These are phyloP conservation scores for Sporisorium iseilematis-ciliati DNA, from an alignment of 1,284 basidiomycete genomes.

Conservation along the genomic window DNA sequence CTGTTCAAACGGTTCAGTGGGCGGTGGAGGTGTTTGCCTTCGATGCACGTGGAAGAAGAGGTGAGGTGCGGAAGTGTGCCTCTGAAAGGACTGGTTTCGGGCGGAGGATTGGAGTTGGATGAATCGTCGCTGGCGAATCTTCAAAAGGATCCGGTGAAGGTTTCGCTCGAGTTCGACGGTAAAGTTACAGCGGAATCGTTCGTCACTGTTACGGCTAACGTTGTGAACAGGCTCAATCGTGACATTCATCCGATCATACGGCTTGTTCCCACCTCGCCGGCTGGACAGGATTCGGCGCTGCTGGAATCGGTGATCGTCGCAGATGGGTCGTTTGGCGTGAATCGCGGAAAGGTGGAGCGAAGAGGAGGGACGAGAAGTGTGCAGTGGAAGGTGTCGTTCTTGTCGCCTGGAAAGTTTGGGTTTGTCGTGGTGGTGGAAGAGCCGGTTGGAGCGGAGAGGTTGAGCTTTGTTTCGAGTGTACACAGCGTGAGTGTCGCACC, in stretches of 20 bases:
- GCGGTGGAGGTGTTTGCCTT: constrained; percentile 76
- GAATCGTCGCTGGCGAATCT: constrained; percentile 8
- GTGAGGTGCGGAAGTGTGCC: constrained; percentile 9
- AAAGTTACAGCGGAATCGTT: constrained; percentile 22
- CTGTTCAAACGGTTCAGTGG: constrained; percentile 79
- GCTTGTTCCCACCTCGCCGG: constrained; percentile 30
- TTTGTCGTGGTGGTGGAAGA: constrained; percentile 38
- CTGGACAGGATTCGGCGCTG: constrained; percentile 2
- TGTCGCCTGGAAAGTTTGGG: constrained; percentile 22
- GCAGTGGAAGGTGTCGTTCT: constrained; percentile 30
- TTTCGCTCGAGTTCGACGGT: constrained; percentile 10
- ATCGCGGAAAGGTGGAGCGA: no score
- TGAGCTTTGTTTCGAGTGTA: constrained; percentile 14
- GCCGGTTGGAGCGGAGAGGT: constrained; percentile 8
- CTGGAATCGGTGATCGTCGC: constrained; percentile 19
- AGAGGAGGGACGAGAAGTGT: constrained; percentile 7
- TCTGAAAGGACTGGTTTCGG: constrained; percentile 16
- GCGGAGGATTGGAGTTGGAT: constrained; percentile 19
- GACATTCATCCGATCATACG: constrained; percentile 33
- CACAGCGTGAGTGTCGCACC: constrained; percentile 17
- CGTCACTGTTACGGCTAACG: constrained; percentile 2
- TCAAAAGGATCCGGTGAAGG: constrained; percentile 17
- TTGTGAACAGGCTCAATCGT: constrained; percentile 25
- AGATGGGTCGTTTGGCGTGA: constrained; percentile 27
- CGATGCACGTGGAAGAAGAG: constrained; percentile 2